These are phyloP conservation scores for Aegilops longissima DNA, from an alignment of 176 grass and related monocot genomes.

Conservation along the genomic window DNA sequence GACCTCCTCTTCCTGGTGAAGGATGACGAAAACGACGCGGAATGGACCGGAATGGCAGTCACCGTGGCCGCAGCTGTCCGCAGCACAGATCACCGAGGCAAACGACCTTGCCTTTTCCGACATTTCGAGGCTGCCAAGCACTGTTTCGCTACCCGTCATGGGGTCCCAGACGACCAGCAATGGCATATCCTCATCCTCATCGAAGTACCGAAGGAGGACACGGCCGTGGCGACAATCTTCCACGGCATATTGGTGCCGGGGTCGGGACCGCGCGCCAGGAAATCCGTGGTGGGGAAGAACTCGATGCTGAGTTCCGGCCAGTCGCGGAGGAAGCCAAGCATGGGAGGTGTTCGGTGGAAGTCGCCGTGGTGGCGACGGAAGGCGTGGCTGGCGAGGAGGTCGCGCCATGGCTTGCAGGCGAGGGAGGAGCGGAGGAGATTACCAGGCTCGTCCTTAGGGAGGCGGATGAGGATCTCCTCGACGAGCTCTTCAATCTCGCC, in stretches of 20 bases:
- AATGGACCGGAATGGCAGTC: background rate
- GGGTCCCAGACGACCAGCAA: background rate
- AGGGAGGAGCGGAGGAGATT: background rate
- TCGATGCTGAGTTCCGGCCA: background rate
- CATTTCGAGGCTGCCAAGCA: background rate
- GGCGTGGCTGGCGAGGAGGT: background rate
- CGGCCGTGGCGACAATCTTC: background rate
- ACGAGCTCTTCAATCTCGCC: background rate
- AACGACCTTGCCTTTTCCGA: background rate
- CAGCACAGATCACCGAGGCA: background rate
- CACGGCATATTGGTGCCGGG: background rate
- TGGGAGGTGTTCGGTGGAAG: background rate
- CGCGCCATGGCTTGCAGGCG: background rate
- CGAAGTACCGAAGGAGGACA: background rate
- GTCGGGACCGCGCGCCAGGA: background rate
- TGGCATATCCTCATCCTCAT: background rate
- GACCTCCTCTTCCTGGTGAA: background rate
- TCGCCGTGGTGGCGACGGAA: background rate
- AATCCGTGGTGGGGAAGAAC: background rate
- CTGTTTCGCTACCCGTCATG: background rate
- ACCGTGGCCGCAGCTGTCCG: background rate
- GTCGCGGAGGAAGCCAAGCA: background rate
- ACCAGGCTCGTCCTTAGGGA: background rate
- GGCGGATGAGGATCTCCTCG: background rate
- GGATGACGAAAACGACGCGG: background rate